Base-by-base conservation (phyloP, 352 stramenopile genomes). In the Phytopythium litorale region DNA sequence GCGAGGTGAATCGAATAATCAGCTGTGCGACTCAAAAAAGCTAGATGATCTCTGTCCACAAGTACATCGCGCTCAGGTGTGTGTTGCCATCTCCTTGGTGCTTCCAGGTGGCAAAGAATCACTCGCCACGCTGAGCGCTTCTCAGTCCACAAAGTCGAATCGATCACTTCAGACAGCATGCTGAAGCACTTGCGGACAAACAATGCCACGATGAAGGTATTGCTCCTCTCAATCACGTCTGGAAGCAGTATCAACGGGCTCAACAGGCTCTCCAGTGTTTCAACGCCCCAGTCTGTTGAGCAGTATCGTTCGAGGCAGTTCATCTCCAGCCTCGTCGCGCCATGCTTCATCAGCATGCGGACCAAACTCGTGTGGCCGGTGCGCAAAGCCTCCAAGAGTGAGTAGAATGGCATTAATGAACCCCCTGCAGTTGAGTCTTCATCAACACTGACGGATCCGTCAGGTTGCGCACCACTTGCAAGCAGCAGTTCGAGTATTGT, bases 401-500 rank as follows among this genome's bases (percentile, higher is more conserved):
- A 57, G 16, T 58, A 67, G 25, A 23, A 12, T 33, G 23, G 18
- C 13, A 16, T 7, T 0, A 19, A 7, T 0, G 21, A 3, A 25
- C 7, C 16, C 19, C 40, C 40, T 32, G 28, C 28, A 45, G 12
- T 45, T 19, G 32, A 18, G 21, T 48, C 49, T 28, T 32, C 49
- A 40, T 38, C 46, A 12, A n/a, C 11, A 13, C 5, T 7, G 12
- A 28, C 43, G 12, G 0, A 16, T 64, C 64, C 52, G 33, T 79
- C 68, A 15, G 60, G 57, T 55, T 52, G 21, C 4, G 64, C 71
- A 7, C 74, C 74, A 33, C 54, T 68, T 32, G 38, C 33, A 6
- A 82, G 67, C 43, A 80, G 38, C 13, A 76, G 23, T 23, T 71
- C 49, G 18, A 78, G 64, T 50, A 86, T 75, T 4, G 25, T 35